Percentiles rank a stretch among this genome's conserved stretches.
phyloP scores from a whole-genome alignment of 192 early-diverging fungal species.

The Physocladia obscura region DNA sequence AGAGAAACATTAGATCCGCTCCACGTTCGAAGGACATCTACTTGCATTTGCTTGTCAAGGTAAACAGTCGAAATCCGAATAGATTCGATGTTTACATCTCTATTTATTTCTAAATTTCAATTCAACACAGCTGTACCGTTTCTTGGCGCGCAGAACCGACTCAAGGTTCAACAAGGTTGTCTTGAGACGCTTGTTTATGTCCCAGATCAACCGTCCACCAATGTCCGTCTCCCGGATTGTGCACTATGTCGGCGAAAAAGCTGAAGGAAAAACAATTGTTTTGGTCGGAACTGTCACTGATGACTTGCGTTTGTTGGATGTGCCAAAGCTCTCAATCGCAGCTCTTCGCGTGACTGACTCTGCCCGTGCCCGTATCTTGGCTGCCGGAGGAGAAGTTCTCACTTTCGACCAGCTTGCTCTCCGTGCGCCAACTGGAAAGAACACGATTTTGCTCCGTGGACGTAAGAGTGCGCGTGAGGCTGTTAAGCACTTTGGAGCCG shows the following conservation, averaged over 20 bases:
- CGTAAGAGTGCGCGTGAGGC: conserved; percentile 92
- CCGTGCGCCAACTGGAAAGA: conserved; percentile 94
- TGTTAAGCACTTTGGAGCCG: conserved; percentile 97
- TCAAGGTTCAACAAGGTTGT: conserved; percentile 98
- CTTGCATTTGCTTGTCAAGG: conserved; percentile 94
- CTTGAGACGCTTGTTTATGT: conserved; percentile 98
- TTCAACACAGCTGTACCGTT: conserved; percentile 80
- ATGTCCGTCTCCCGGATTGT: conserved; percentile 88
- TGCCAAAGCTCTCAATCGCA: conserved; percentile 93
- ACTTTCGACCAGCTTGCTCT: conserved; percentile 99
- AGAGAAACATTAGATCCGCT: conserved; percentile 62
- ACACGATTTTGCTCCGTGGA: conserved; percentile 94
- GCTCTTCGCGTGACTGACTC: conserved; percentile 94
- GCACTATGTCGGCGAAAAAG: conserved; percentile 63
- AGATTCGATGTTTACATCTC: not conserved
- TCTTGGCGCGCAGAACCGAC: conserved; percentile 98
- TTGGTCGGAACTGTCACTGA: conserved; percentile 97
- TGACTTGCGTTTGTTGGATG: conserved; percentile 85
- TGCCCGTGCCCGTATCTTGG: conserved; percentile 95
- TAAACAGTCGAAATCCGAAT: not conserved
- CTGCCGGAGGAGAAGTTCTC: conserved; percentile 97
- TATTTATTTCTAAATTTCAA: not conserved
- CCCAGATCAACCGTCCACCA: conserved; percentile 94
- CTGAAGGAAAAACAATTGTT: conserved; percentile 90
- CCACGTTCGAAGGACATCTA: conserved; percentile 75